Evolutionary conservation across 768 basidiomycete species (phyloP).

Genomic region (Tricholoma sp.): DNA sequence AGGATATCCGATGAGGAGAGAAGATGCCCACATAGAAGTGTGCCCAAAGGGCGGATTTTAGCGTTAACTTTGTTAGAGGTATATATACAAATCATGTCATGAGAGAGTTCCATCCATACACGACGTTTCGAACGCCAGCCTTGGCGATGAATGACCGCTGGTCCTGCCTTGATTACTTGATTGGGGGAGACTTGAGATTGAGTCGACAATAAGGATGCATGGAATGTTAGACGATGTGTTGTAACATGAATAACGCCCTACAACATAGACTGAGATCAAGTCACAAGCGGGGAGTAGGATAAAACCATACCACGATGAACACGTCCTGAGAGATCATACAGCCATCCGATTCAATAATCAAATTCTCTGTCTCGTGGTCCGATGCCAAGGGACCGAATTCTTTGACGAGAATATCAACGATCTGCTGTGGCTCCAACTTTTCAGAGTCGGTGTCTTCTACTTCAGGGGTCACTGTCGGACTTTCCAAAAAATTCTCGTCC

Average conservation of each 20-base stretch:
- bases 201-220: constrained; percentile 52
- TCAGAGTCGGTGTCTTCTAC: constrained; percentile 20
- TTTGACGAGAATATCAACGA: constrained; percentile 44
- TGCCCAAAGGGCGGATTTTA: constrained; percentile 46
- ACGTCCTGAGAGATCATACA: constrained; percentile 42
- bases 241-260: constrained; percentile 61
- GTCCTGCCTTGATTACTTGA: constrained; percentile 43
- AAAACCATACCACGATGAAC: constrained; percentile 37
- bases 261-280: constrained; percentile 1
- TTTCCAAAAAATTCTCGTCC: background rate
- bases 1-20: background rate
- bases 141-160: constrained; percentile 41
- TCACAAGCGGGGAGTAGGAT: background rate
- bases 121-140: constrained; percentile 42
- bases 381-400: constrained; percentile 53
- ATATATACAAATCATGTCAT: constrained; percentile 57
- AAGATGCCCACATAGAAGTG: constrained; percentile 42
- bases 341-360: constrained; percentile 51
- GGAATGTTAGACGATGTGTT: constrained; percentile 60
- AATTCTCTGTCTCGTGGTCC: constrained; percentile 40
- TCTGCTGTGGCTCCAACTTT: constrained; percentile 39
- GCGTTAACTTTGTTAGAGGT: constrained; percentile 51
- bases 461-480: constrained; percentile 21
- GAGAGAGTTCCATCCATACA: constrained; percentile 58
- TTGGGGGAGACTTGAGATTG: constrained; percentile 27